Conservation (phyloP, 352 stramenopile species). For the Globisporangium splendens region DNA sequence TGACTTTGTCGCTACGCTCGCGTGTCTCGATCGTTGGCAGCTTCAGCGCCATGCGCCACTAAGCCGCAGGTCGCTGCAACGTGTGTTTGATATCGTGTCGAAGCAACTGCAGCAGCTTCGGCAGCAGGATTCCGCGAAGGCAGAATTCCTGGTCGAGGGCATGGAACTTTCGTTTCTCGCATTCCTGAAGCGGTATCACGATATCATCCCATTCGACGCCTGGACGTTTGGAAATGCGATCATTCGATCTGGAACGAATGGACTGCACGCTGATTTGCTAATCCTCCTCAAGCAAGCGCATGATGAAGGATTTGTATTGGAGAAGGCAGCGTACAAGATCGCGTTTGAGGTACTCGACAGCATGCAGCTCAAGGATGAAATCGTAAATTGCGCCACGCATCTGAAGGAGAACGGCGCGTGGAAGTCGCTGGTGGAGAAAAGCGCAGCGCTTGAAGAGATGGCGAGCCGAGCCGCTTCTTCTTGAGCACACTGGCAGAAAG, state of each 20-base stretch:
- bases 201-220: slow-evolving; percentile 40
- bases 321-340: slow-evolving; percentile 44
- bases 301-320: slow-evolving; percentile 25
- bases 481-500: too few species aligned
- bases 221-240: slow-evolving; percentile 55
- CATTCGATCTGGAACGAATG: slow-evolving; percentile 43
- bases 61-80: slow-evolving; percentile 44
- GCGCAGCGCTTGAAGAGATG: slow-evolving; percentile 29
- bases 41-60: slow-evolving; percentile 28
- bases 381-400: slow-evolving; percentile 27
- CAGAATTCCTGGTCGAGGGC: slow-evolving; percentile 35
- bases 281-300: slow-evolving; percentile 43
- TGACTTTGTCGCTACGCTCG: slow-evolving; percentile 54
- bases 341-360: slow-evolving; percentile 39
- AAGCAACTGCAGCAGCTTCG: slow-evolving; percentile 42
- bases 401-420: slow-evolving; percentile 28
- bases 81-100: slow-evolving; percentile 59
- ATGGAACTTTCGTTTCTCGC: slow-evolving; percentile 51
- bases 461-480: slow-evolving; percentile 1
- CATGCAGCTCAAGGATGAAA: slow-evolving; percentile 18
- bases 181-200: slow-evolving; percentile 49
- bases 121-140: slow-evolving; percentile 9
- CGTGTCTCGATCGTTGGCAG: slow-evolving; percentile 61
- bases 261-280: slow-evolving; percentile 37
- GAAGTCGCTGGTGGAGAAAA: slow-evolving; percentile 31